Evolutionary conservation across 768 basidiomycete species (phyloP).

Genomic region (Cystoderma amianthinum): DNA sequence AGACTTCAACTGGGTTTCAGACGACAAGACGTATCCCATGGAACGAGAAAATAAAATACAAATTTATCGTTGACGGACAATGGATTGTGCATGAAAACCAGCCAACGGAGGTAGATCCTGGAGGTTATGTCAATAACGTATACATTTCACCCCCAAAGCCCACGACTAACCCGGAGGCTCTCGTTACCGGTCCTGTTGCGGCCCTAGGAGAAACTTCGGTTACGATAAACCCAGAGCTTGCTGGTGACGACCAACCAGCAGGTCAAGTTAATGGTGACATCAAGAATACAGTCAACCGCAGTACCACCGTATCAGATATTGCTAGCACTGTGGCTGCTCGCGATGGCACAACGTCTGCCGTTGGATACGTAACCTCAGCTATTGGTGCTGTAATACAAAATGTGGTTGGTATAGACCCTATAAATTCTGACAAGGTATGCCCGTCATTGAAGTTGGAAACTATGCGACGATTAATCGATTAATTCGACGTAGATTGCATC

Average conservation of each 20-base stretch:
- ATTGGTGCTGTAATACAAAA: slow-evolving; percentile 28
- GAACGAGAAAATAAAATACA: slow-evolving; percentile 61
- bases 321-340: slow-evolving; percentile 28
- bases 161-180: slow-evolving; percentile 3
- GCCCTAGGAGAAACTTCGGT: slow-evolving; percentile 3
- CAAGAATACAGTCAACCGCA: too few relatives aligned
- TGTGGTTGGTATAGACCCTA: slow-evolving; percentile 32
- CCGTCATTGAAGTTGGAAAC: too few relatives aligned
- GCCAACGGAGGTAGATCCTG: slow-evolving; percentile 53
- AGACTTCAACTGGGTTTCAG: slow-evolving; percentile 47
- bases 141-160: slow-evolving; percentile 46
- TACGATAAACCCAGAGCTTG: too few relatives aligned
- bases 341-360: slow-evolving; percentile 29
- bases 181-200: slow-evolving; percentile 7
- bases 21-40: slow-evolving; percentile 50
- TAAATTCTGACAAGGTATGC: slow-evolving; percentile 25
- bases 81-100: slow-evolving; percentile 51
- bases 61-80: slow-evolving; percentile 71
- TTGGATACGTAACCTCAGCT: slow-evolving; percentile 31
- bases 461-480: too few relatives aligned
- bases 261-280: too few relatives aligned
- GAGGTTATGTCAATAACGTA: slow-evolving; percentile 70
- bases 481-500: too few relatives aligned
- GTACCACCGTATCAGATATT: slow-evolving; percentile 29
- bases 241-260: too few relatives aligned